Evolutionary conservation across 2,329 filamentous ascomycete species (phyloP).

Genomic region (Talaromyces marneffei): DNA sequence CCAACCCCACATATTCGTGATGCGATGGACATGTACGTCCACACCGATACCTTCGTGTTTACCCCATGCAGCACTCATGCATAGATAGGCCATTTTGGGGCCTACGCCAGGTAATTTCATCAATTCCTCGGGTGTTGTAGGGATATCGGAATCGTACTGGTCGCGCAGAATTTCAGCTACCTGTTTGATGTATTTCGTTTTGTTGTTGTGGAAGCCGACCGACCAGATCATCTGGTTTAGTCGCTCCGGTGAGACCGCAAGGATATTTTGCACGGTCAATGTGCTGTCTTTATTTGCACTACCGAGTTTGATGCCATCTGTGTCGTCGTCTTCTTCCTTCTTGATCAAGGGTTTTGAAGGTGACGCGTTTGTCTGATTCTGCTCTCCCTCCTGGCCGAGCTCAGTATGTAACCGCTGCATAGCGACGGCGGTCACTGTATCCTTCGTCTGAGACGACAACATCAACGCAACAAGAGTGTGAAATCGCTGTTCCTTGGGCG

Average conservation of each 20-base stretch:
- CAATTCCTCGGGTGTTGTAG: conserved; percentile 68
- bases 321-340: conserved; percentile 16
- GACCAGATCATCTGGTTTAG: conserved; percentile 72
- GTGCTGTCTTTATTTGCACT: conserved; percentile 32
- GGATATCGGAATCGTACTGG: conserved; percentile 68
- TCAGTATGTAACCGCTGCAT: conserved; percentile 74
- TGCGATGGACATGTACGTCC: conserved; percentile 90
- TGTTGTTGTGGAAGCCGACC: conserved; percentile 93
- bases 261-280: conserved; percentile 70
- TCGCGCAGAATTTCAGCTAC: conserved; percentile 68
- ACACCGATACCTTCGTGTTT: conserved; percentile 75
- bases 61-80: conserved; percentile 70
- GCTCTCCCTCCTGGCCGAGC: conserved; percentile 42
- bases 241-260: conserved; percentile 60
- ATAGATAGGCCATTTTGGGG: conserved; percentile 91
- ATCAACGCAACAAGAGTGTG: conserved; percentile 84
- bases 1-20: conserved; percentile 94
- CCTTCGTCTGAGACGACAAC: conserved; percentile 89
- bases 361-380: background rate
- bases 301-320: background rate
- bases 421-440: conserved; percentile 78
- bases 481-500: conserved; percentile 60
- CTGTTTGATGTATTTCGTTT: conserved; percentile 76
- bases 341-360: conserved; percentile 21
- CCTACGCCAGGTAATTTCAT: conserved; percentile 78